Evolutionary conservation across 1,139 yeast species (phyloP).

Genomic region (Yamadazyma taylorii): DNA sequence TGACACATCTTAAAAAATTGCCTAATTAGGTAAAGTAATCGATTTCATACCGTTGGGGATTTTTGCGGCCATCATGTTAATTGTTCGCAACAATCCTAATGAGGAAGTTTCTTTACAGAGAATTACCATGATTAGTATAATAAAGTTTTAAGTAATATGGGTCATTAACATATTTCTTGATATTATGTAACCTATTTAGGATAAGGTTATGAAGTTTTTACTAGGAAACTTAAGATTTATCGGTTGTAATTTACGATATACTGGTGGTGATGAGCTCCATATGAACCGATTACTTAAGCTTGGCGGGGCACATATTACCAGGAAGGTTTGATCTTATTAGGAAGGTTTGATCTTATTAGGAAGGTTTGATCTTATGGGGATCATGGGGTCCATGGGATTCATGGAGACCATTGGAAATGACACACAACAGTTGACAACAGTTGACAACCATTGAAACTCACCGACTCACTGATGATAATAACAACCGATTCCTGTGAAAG

Average conservation of each 20-base stretch:
- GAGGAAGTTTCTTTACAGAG: constrained; percentile 5
- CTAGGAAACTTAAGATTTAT: neutral
- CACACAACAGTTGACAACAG: no score
- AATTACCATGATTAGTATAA: no score
- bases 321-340: no score
- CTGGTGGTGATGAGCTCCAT: neutral
- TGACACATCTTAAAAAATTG: constrained; percentile 15
- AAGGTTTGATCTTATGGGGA: no score
- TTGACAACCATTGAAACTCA: no score
- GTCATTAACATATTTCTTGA: neutral
- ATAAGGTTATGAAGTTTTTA: neutral
- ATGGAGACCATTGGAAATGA: no score
- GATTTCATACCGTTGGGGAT: constrained; percentile 3
- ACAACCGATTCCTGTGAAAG: no score
- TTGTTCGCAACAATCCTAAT: constrained; percentile 4
- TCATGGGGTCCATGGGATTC: no score
- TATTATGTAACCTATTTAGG: constrained; percentile 4
- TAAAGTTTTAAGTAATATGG: constrained; percentile 1
- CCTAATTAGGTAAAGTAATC: constrained; percentile 21
- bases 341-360: no score
- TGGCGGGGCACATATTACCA: no score
- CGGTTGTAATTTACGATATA: constrained; percentile 5
- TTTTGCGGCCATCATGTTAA: neutral
- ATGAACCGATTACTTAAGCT: no score
- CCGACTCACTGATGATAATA: no score